Evolutionary conservation across 176 grass and related monocot genomes (phyloP), one percentile per base, ranked within the genome.

Genomic region (Musa troglodytarum): DNA sequence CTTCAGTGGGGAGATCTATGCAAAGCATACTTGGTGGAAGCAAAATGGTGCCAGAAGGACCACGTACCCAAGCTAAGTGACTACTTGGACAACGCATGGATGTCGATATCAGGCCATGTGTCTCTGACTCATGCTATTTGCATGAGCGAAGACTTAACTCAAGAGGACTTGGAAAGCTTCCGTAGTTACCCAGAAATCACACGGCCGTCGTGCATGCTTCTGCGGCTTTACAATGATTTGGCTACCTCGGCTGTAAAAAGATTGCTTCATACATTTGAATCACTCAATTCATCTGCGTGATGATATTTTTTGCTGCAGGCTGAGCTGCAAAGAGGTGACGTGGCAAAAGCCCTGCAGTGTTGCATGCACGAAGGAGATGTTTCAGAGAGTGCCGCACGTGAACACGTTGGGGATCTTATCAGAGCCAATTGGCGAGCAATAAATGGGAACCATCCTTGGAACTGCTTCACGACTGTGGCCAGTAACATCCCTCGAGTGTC

Each of bases 1-100:
- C 16, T 50, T 26, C 19, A 84, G 82, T 84, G 82, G 76, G 24
- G 57, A 79, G 77, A 84, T 75, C 52, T 76, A 34, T 77, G 81
- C 50, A 72, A 75, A 61, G 69, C 76, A 21, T 80, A 63, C 61
- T 22, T 84, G 59, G 50, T 75, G 50, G 82, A 84, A 63, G 76
- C 82, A 75, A 85, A 74, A 54, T 85, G 77, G 83, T 76, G 56
- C 24, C 53, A 81, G 22, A 62, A 56, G 17, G 71, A 64, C 15
- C 62, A 81, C 29, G 34, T 14, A 77, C 83, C 78, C 15, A 81
- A 24, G 13, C 21, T 83, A 14, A 54, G 63, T 22, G 75, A 83
- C 54, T 83, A 83, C 57, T 70, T 78, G 14, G 23, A 72, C 2
- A 80, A 77, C 17, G 73, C 78, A 55, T 72, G 54, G 72, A 29